Conservation (phyloP, 805 yeast genomes). For the Sugiyamaella boreocaroliniensis region DNA sequence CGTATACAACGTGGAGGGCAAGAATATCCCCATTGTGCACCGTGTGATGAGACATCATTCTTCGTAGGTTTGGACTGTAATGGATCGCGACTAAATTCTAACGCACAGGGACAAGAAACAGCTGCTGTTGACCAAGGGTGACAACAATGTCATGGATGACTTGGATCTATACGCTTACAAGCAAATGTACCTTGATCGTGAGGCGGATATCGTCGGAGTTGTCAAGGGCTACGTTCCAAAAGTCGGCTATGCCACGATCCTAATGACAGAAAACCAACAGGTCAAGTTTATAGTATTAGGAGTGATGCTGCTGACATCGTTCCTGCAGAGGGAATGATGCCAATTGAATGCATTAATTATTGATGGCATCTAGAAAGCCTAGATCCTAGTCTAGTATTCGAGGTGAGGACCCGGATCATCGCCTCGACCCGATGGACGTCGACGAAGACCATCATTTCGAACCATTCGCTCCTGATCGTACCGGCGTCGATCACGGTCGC, state of each 20-base stretch:
- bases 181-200: conserved; percentile 69
- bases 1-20: conserved; percentile 75
- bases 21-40: conserved; percentile 92
- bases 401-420: conserved; percentile 16
- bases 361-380: background rate
- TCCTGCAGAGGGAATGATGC: conserved; percentile 49
- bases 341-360: background rate
- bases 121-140: conserved; percentile 86
- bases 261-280: conserved; percentile 81
- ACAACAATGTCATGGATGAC: conserved; percentile 90
- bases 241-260: conserved; percentile 84
- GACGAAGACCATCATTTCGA: background rate
- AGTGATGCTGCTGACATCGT: conserved; percentile 60
- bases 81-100: background rate
- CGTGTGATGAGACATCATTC: conserved; percentile 84
- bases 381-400: conserved; percentile 11
- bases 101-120: conserved; percentile 42
- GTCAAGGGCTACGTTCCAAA: conserved; percentile 90
- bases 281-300: conserved; percentile 76
- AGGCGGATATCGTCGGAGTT: conserved; percentile 68
- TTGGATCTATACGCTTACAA: conserved; percentile 72
- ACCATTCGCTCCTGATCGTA: conserved; percentile 1
- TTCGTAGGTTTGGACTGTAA: conserved; percentile 24
- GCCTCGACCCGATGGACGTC: conserved; percentile 9
- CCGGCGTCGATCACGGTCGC: conserved; percentile 3